phyloP scores from a whole-genome alignment of 2,329 filamentous ascomycete genomes.

The Colletotrichum somersetense region DNA sequence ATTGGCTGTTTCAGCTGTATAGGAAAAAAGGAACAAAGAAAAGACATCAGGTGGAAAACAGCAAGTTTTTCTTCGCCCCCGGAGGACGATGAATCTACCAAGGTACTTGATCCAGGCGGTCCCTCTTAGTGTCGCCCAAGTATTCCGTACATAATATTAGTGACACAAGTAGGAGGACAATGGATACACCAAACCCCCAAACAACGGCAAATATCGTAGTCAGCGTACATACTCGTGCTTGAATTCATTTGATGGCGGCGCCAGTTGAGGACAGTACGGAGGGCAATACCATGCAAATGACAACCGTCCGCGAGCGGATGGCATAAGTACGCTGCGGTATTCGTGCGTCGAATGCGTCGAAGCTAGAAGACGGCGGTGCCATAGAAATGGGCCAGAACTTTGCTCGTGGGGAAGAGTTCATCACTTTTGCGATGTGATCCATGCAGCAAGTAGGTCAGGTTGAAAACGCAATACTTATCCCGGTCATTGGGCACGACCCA shows the following conservation, averaged over 20 bases:
- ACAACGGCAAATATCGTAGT: background rate
- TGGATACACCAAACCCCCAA: background rate
- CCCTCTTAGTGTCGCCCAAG: too few relatives aligned
- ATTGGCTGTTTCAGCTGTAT: slow-evolving; percentile 13
- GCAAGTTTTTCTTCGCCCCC: too few relatives aligned
- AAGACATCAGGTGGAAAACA: slow-evolving; percentile 16
- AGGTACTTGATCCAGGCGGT: too few relatives aligned
- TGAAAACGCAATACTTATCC: background rate
- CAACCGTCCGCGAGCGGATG: background rate
- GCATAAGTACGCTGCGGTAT: background rate
- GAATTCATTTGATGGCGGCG: too few relatives aligned
- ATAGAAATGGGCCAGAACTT: background rate
- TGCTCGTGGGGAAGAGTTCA: background rate
- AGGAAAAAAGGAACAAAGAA: slow-evolving; percentile 12
- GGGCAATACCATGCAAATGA: background rate
- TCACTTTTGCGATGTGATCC: background rate
- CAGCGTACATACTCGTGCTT: background rate
- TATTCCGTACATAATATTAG: too few relatives aligned
- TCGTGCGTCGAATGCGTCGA: too few relatives aligned
- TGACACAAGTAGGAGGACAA: background rate
- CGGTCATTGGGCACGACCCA: background rate
- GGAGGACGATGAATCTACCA: too few relatives aligned
- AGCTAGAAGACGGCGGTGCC: background rate
- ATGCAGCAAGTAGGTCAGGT: background rate
- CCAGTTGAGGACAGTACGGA: background rate